A percentile compares a stretch with the other conserved stretches of the same genome.
phyloP scores from a whole-genome alignment of 2,329 filamentous ascomycete species.

The Ambrosiella beaveri region DNA sequence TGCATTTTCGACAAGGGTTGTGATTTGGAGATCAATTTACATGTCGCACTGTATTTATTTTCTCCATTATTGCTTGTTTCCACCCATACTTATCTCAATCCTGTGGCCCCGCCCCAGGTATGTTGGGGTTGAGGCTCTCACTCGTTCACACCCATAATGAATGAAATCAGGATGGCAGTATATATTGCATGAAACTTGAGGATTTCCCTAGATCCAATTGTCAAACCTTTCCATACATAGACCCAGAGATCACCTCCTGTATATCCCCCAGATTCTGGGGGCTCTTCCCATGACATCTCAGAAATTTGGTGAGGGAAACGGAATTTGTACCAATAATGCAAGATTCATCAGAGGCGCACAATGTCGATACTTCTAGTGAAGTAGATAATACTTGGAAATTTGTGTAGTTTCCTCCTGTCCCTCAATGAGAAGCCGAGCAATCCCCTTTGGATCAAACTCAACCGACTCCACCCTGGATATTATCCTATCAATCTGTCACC shows the following conservation, averaged over 20 bases:
- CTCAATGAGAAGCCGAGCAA: not conserved
- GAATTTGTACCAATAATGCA: no score
- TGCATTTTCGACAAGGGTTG: not conserved
- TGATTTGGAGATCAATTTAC: not conserved
- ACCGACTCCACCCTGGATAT: no score
- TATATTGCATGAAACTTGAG: no score
- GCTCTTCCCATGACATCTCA: not conserved
- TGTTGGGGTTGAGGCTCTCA: not conserved
- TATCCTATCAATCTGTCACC: not conserved
- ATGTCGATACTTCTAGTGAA: no score
- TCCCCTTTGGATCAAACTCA: not conserved
- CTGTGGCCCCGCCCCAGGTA: not conserved
- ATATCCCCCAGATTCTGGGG: not conserved
- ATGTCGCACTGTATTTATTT: not conserved
- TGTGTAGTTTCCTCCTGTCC: not conserved
- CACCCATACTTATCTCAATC: conserved; percentile 1
- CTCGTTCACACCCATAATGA: no score
- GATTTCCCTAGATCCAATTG: no score
- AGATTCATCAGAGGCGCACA: no score
- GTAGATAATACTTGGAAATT: no score
- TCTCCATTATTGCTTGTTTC: not conserved
- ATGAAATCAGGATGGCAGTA: no score
- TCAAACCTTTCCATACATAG: no score
- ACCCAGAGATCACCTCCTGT: not conserved
- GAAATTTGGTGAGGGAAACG: not conserved